These are phyloP conservation scores for Poa annua DNA, from an alignment of 176 grass and related monocot genomes.

Conservation along the genomic window DNA sequence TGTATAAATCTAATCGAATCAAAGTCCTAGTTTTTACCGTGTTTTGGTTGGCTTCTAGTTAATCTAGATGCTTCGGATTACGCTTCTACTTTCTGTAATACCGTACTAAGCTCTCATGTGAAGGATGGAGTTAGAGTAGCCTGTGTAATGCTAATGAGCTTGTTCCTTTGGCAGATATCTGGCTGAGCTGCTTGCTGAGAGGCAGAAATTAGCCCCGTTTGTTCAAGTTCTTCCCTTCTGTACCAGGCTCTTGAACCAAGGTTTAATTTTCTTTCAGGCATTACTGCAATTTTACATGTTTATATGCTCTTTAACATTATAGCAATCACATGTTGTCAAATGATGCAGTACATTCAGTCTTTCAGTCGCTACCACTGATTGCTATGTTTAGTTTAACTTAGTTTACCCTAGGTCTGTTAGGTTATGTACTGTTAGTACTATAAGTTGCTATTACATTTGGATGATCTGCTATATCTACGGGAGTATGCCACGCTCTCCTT, in stretches of 20 bases:
- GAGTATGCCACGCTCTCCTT: neutral
- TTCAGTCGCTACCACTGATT: constrained; percentile 27
- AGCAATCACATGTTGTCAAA: constrained; percentile 3
- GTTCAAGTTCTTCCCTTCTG: constrained; percentile 98
- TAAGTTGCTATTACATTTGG: constrained; percentile 10
- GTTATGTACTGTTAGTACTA: constrained; percentile 9
- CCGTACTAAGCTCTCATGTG: constrained; percentile 3
- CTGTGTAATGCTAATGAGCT: constrained; percentile 31
- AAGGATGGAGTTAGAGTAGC: neutral
- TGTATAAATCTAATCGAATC: constrained; percentile 46
- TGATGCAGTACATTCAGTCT: constrained; percentile 1
- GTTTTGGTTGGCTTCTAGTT: constrained; percentile 4
- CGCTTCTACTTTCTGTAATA: constrained; percentile 19
- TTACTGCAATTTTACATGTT: constrained; percentile 6
- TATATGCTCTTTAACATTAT: neutral
- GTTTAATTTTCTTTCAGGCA: constrained; percentile 42
- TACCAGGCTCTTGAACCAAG: constrained; percentile 91
- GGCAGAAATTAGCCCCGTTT: constrained; percentile 95
- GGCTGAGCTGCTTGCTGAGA: constrained; percentile 93
- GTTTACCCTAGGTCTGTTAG: constrained; percentile 17
- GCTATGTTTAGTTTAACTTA: constrained; percentile 17
- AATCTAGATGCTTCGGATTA: constrained; percentile 27
- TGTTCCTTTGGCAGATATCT: constrained; percentile 75
- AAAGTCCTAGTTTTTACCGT: constrained; percentile 35
- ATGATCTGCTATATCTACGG: constrained; percentile 14